Conservation (phyloP, 495 filamentous ascomycete species). For the Physcia stellaris region DNA sequence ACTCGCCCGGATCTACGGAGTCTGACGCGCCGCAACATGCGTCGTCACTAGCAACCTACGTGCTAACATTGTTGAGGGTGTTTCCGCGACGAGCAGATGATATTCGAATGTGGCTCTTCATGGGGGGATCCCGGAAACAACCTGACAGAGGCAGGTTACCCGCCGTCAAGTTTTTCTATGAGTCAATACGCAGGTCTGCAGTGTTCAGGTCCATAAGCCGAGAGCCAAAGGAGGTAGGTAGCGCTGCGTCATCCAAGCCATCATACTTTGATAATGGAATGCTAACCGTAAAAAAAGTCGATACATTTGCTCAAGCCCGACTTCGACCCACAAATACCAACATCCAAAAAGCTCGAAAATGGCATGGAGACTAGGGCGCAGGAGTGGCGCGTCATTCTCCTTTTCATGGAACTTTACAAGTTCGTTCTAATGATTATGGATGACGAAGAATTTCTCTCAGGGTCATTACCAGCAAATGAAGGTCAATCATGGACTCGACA, state of each 20-base stretch:
- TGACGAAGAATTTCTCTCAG: conserved; percentile 53
- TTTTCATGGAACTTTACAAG: conserved; percentile 89
- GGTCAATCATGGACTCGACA: conserved; percentile 40
- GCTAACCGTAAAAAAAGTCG: too few relatives aligned
- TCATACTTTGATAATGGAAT: too few relatives aligned
- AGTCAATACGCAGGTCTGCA: conserved; percentile 50
- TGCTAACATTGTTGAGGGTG: conserved; percentile 69
- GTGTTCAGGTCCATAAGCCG: conserved; percentile 51
- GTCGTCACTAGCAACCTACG: conserved; percentile 69
- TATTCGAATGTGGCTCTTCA: conserved; percentile 89
- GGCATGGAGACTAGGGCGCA: conserved; percentile 37
- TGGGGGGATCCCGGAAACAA: conserved; percentile 42
- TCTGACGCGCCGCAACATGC: conserved; percentile 38
- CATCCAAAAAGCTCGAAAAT: conserved; percentile 15
- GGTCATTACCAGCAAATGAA: conserved; percentile 23
- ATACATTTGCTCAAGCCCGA: too few relatives aligned
- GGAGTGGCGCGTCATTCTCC: conserved; percentile 78
- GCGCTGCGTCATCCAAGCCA: too few relatives aligned
- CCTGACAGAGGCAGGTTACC: conserved; percentile 35
- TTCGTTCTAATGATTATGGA: conserved; percentile 87
- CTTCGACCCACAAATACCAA: conserved; percentile 41
- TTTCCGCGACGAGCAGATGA: conserved; percentile 79
- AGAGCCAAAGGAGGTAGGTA: conserved; percentile 55
- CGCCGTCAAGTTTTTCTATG: conserved; percentile 83
- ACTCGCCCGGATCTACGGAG: conserved; percentile 19